Evolutionary conservation across 768 basidiomycete genomes (phyloP).

Genomic region (Tephrocybe sp.): DNA sequence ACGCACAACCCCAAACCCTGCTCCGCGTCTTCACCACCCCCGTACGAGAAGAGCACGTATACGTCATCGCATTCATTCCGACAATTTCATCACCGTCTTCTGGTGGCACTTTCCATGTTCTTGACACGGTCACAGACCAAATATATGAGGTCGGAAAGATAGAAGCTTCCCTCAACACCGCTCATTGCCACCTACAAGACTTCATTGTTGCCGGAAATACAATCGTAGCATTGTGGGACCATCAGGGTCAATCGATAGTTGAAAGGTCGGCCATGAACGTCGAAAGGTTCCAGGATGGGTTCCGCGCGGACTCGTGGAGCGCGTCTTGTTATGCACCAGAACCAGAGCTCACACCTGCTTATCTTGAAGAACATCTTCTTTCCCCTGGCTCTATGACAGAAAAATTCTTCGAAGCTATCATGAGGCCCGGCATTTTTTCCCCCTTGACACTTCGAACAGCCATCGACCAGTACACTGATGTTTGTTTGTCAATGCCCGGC

Average conservation of each 20-base stretch:
- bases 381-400: constrained; percentile 70
- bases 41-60: constrained; percentile 50
- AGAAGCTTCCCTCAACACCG: constrained; percentile 58
- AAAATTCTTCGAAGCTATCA: constrained; percentile 79
- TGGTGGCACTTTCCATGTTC: constrained; percentile 80
- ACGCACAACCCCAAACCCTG: constrained; percentile 60
- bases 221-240: constrained; percentile 79
- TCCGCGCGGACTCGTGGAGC: constrained; percentile 45
- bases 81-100: constrained; percentile 60
- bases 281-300: constrained; percentile 31
- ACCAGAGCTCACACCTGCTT: constrained; percentile 78
- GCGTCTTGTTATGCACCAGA: constrained; percentile 64
- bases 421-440: constrained; percentile 89
- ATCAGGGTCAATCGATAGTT: constrained; percentile 71
- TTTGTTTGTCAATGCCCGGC: constrained; percentile 66
- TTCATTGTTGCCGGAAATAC: constrained; percentile 58
- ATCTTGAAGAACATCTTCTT: constrained; percentile 82
- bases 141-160: constrained; percentile 58
- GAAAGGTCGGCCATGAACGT: constrained; percentile 54
- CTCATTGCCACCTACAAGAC: constrained; percentile 75
- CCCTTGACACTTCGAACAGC: constrained; percentile 77
- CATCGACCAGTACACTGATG: constrained; percentile 77
- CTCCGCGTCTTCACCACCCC: constrained; percentile 59
- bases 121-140: constrained; percentile 55
- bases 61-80: constrained; percentile 73